These are phyloP conservation scores for Penicillium brasilianum DNA, from an alignment of 2,329 filamentous ascomycete genomes.

Conservation along the genomic window DNA sequence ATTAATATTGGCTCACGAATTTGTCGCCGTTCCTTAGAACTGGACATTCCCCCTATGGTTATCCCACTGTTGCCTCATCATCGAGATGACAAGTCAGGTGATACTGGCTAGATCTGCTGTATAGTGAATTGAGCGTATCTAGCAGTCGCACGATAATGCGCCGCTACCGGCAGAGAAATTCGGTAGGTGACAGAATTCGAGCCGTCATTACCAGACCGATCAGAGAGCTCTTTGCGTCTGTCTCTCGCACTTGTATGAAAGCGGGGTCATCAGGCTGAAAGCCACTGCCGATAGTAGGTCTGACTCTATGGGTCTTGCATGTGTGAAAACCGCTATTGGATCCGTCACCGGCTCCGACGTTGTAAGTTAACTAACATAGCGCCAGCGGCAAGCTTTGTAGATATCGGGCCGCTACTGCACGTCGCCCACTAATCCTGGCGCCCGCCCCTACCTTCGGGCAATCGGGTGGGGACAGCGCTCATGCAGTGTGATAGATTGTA, in stretches of 20 bases:
- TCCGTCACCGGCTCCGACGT: conserved; percentile 1
- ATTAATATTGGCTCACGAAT: neutral
- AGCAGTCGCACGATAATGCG: neutral
- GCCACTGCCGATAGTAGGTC: neutral
- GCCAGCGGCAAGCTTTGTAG: neutral
- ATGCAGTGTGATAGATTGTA: too few relatives aligned
- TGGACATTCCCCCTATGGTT: neutral
- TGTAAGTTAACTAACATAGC: too few relatives aligned
- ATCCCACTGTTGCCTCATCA: neutral
- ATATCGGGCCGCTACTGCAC: too few relatives aligned
- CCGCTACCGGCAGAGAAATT: too few relatives aligned
- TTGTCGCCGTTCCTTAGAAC: neutral
- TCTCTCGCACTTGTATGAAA: too few relatives aligned
- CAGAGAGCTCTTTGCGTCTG: neutral
- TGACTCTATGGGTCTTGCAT: neutral
- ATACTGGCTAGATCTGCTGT: neutral
- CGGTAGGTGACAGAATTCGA: too few relatives aligned
- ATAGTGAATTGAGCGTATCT: neutral
- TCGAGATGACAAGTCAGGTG: conserved; percentile 1
- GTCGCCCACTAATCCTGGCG: neutral
- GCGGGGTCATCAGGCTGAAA: too few relatives aligned
- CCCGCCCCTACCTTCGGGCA: too few relatives aligned
- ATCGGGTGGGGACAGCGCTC: too few relatives aligned
- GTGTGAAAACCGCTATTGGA: conserved; percentile 3
- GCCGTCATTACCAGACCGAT: neutral